A percentile compares a stretch with the other conserved stretches of the same genome.
These are phyloP conservation scores for Chaetothyriales sp. DNA, from an alignment of 2,329 filamentous ascomycete species.

Conservation along the genomic window DNA sequence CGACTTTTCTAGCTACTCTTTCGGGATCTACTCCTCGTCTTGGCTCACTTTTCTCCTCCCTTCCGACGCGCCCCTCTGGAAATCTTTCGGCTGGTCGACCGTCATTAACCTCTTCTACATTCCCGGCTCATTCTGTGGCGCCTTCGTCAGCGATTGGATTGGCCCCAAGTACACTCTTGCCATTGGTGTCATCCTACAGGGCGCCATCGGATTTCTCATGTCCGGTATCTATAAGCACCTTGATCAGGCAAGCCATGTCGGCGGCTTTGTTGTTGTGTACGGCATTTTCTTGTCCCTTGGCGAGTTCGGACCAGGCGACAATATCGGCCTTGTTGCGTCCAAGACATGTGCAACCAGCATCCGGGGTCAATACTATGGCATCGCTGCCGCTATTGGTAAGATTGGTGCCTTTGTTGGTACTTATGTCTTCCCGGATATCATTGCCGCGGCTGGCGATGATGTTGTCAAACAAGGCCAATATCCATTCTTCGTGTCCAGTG, in stretches of 20 bases:
- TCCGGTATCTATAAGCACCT: constrained; percentile 61
- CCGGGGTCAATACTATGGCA: constrained; percentile 57
- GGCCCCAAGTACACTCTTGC: constrained; percentile 65
- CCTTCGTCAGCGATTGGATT: constrained; percentile 62
- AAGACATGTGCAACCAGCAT: constrained; percentile 82
- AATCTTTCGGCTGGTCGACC: constrained; percentile 75
- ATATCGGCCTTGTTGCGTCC: constrained; percentile 73
- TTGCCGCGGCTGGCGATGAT: constrained; percentile 44
- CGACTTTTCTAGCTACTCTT: constrained; percentile 73
- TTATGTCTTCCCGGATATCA: constrained; percentile 59
- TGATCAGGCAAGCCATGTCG: constrained; percentile 53
- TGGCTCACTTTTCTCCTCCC: constrained; percentile 48
- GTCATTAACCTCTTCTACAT: constrained; percentile 82
- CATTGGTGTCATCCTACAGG: constrained; percentile 58
- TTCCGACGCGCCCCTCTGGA: constrained; percentile 50
- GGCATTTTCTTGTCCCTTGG: constrained; percentile 65
- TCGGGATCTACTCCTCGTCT: constrained; percentile 68
- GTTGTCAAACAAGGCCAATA: constrained; percentile 56
- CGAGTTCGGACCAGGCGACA: constrained; percentile 77
- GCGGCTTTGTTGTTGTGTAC: constrained; percentile 65
- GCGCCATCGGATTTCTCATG: constrained; percentile 77
- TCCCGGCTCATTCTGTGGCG: constrained; percentile 65
- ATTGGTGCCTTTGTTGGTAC: constrained; percentile 66
- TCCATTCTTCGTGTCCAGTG: constrained; percentile 75
- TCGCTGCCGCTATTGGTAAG: constrained; percentile 32